Base-by-base conservation (phyloP, 805 yeast species). In the Saccharomycopsis fermentans region DNA sequence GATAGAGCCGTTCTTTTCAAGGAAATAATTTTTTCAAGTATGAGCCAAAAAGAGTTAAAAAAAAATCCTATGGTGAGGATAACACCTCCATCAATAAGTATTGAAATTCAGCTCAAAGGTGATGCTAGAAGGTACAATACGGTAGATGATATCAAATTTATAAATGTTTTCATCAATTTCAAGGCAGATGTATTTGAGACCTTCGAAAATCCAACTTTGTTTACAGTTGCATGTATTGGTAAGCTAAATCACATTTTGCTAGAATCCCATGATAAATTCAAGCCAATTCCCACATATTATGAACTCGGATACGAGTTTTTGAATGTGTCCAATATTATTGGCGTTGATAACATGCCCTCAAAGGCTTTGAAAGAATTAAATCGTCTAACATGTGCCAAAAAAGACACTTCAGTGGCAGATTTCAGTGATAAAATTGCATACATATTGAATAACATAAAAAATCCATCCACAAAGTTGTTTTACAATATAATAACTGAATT, bases 401-500 rank as follows among this genome's bases (percentile, higher is more conserved):
- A 36, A 6, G 26, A n/a, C 26, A 24, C 29, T 6, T 14, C 47
- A n/a, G 6, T 14, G 19, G 35, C 35, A 14, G 37, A 34, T 14
- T 26, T 55, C 39, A 40, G 24, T 17, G n/a, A 55, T 11, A 55
- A 58, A 29, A 35, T 52, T 16, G 32, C 19, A 14, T 34, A 32
- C 16, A 36, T 35, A 16, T 58, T 60, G 29, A n/a, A 35, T 12
- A 47, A 60, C 27, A 55, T 60, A 11, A 51, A 21, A n/a, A 55
- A 35, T 27, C 63, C 63, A 2, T 51, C 60, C 16, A 55, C 54
- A 14, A 58, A 61, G 34, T 48, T 61, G 26, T 61, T 61, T 36
- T 61, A 61, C 47, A 61, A 47, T 26, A 36, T 61, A 9, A 54
- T 61, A 32, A 61, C 60, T n/a, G 63, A 58, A 26, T 56, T 48